Evolutionary conservation across 805 yeast genomes (phyloP).

Genomic region (Brettanomyces bruxellensis): DNA sequence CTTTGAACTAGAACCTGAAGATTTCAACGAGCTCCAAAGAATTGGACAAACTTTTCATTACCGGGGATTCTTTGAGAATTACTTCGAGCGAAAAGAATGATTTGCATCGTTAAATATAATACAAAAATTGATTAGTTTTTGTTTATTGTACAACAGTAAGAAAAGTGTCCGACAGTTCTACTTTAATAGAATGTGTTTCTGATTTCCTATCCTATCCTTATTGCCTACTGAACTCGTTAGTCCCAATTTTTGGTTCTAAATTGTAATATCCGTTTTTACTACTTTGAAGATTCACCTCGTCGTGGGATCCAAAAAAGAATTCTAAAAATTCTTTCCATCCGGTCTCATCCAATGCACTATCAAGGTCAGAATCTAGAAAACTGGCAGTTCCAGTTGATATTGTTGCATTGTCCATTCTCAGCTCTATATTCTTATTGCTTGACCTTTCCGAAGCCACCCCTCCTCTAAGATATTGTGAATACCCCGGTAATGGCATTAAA

Average conservation of each 20-base stretch:
- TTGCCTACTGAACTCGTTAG: no score
- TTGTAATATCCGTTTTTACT: no score
- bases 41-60: slow-evolving; percentile 25
- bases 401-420: background rate
- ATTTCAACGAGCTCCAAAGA: slow-evolving; percentile 33
- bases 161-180: no score
- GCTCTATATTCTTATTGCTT: no score
- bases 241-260: no score
- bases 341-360: slow-evolving; percentile 14
- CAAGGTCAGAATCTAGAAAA: slow-evolving; percentile 3
- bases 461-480: slow-evolving; percentile 1
- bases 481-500: background rate
- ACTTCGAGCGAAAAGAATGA: background rate
- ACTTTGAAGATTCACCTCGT: no score
- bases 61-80: slow-evolving; percentile 7
- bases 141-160: no score
- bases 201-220: no score
- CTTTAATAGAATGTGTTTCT: no score
- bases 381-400: background rate
- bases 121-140: no score
- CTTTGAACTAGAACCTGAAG: slow-evolving; percentile 44
- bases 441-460: background rate
- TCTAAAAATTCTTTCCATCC: slow-evolving; percentile 21
- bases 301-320: slow-evolving; percentile 14
- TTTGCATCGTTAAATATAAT: no score